These are phyloP conservation scores for Emericellopsis cladophorae DNA, from an alignment of 2,329 filamentous ascomycete genomes.

Conservation along the genomic window DNA sequence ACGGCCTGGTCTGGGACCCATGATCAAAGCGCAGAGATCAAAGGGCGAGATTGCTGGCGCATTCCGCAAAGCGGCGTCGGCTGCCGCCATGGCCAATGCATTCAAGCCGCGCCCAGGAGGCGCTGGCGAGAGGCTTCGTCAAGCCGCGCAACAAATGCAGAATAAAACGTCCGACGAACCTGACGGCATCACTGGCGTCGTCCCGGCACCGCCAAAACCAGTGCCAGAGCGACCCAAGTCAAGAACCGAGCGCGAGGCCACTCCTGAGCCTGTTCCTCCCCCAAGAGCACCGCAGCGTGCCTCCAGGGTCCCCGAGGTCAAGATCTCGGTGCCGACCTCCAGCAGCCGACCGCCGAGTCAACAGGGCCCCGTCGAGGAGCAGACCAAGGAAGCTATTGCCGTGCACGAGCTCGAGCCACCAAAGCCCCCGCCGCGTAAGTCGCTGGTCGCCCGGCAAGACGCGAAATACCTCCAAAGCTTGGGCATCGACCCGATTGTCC, in stretches of 20 bases:
- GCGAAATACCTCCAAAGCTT: conserved; percentile 65
- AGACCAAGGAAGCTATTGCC: background rate
- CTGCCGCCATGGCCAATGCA: conserved; percentile 39
- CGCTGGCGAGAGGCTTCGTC: conserved; percentile 65
- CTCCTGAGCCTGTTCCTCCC: conserved; percentile 7
- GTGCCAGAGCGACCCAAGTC: conserved; percentile 6
- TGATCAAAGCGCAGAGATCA: conserved; percentile 73
- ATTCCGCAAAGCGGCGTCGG: conserved; percentile 69
- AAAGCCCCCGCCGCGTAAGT: conserved; percentile 42
- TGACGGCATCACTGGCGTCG: conserved; percentile 81
- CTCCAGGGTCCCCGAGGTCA: conserved; percentile 41
- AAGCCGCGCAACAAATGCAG: conserved; percentile 30
- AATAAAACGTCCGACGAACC: conserved; percentile 51
- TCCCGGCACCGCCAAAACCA: conserved; percentile 58
- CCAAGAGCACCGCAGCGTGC: conserved; percentile 17
- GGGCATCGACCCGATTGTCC: conserved; percentile 63
- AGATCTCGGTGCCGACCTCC: conserved; percentile 36
- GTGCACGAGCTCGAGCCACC: conserved; percentile 9
- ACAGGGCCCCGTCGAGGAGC: conserved; percentile 16
- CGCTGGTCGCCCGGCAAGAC: conserved; percentile 59
- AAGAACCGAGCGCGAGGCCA: conserved; percentile 9
- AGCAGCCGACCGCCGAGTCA: conserved; percentile 25
- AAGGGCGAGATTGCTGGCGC: conserved; percentile 61
- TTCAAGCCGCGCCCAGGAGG: conserved; percentile 87
- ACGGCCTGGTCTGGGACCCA: conserved; percentile 74